Evolutionary conservation across 1,284 basidiomycete genomes (phyloP).

Genomic region (Hypsizygus ulmarius): DNA sequence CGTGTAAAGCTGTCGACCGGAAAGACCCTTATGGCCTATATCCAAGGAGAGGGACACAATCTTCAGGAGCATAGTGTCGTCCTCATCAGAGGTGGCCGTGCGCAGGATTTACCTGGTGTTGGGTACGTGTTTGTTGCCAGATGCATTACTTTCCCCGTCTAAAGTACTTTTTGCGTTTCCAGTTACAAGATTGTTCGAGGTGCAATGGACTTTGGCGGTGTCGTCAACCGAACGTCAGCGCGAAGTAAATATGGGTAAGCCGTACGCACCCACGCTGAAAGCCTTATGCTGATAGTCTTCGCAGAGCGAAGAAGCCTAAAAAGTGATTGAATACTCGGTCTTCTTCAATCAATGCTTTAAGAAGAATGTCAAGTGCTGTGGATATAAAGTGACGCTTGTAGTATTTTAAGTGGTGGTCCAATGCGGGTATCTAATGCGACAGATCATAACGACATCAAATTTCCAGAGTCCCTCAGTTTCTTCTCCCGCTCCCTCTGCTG

Average conservation of each 20-base stretch:
- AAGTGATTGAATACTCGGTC: slow-evolving; percentile 46
- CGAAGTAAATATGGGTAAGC: slow-evolving; percentile 94
- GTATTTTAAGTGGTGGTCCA: slow-evolving; percentile 1
- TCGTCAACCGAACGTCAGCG: slow-evolving; percentile 78
- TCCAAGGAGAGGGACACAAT: slow-evolving; percentile 97
- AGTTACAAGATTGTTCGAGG: slow-evolving; percentile 97
- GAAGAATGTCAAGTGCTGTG: neutral
- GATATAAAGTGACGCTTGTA: slow-evolving; percentile 1
- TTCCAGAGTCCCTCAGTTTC: slow-evolving; percentile 55
- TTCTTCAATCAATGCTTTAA: slow-evolving; percentile 12
- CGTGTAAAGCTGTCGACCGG: slow-evolving; percentile 92
- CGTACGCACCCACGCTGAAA: neutral
- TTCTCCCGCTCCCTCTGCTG: slow-evolving; percentile 56
- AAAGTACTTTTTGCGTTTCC: neutral
- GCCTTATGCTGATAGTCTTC: slow-evolving; percentile 2
- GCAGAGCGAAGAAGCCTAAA: slow-evolving; percentile 81
- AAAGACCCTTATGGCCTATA: slow-evolving; percentile 89
- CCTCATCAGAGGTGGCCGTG: slow-evolving; percentile 88
- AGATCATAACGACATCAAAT: slow-evolving; percentile 34
- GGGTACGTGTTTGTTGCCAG: slow-evolving; percentile 57
- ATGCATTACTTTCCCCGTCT: neutral
- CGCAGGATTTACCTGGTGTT: slow-evolving; percentile 97
- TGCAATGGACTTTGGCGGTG: slow-evolving; percentile 88
- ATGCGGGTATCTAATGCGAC: slow-evolving; percentile 10
- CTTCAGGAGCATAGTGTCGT: slow-evolving; percentile 98